phyloP scores from a whole-genome alignment of 2,329 filamentous ascomycete species.

The Lasiodiplodia sp. region DNA sequence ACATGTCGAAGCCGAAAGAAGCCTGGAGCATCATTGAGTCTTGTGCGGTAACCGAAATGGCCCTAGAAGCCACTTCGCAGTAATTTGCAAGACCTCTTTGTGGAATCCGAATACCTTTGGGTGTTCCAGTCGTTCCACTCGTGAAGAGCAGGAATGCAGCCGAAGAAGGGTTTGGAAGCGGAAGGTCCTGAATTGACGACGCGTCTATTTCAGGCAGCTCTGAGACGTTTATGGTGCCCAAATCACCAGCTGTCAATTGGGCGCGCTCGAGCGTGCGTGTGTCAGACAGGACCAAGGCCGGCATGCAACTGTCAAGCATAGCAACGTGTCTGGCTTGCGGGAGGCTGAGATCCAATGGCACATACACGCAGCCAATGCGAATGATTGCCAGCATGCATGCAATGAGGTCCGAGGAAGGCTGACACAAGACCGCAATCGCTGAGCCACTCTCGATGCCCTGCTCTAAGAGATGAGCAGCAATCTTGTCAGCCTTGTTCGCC shows the following conservation, averaged over 20 bases:
- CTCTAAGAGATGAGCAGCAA: conserved; percentile 33
- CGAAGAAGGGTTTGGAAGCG: no score
- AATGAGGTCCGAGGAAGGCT: conserved; percentile 45
- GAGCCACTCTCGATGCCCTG: neutral
- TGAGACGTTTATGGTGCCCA: no score
- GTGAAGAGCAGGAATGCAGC: conserved; percentile 32
- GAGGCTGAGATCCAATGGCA: conserved; percentile 33
- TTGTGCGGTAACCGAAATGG: neutral
- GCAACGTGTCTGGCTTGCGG: conserved; percentile 16
- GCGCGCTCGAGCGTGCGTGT: neutral
- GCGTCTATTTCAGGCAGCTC: no score
- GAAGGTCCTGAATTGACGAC: neutral
- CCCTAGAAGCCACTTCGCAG: conserved; percentile 33
- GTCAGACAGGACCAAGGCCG: neutral
- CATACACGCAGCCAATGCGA: conserved; percentile 32
- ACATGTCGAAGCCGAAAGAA: conserved; percentile 51
- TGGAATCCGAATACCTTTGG: conserved; percentile 48
- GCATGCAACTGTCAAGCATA: conserved; percentile 5
- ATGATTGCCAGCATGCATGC: conserved; percentile 40
- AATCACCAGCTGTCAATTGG: no score
- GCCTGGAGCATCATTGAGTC: conserved; percentile 62
- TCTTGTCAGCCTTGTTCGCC: no score
- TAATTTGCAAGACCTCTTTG: conserved; percentile 41
- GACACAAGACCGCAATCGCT: conserved; percentile 51
- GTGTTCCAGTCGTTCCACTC: conserved; percentile 33